Conservation (phyloP, 192 early-diverging fungal genomes). For the Helicostylum pulchrum region DNA sequence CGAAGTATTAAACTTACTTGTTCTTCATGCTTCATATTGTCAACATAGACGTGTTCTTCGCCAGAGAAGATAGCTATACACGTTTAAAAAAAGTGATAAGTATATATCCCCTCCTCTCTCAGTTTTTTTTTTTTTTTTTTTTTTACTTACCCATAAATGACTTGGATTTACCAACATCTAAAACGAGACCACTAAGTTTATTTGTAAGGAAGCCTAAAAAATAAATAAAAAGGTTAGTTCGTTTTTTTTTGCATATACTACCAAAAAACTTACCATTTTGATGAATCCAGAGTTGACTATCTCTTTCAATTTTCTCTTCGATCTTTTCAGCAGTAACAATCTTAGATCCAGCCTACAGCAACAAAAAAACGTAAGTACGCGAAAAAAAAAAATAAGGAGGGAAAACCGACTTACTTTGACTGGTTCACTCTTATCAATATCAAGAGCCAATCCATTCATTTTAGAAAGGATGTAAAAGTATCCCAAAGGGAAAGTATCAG, state of each 20-base stretch:
- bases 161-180: slow-evolving; percentile 19
- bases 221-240: background rate
- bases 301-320: slow-evolving; percentile 5
- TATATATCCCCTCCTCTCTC: no score
- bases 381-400: background rate
- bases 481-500: slow-evolving; percentile 17
- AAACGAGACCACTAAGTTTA: slow-evolving; percentile 15
- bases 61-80: slow-evolving; percentile 32
- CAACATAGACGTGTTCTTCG: slow-evolving; percentile 22
- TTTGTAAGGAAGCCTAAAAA: slow-evolving; percentile 22
- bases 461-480: slow-evolving; percentile 28
- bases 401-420: background rate
- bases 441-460: slow-evolving; percentile 17
- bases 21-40: slow-evolving; percentile 28
- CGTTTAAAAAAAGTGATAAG: no score
- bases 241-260: background rate
- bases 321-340: slow-evolving; percentile 2
- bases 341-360: background rate
- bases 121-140: no score
- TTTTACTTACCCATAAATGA: slow-evolving; percentile 12
- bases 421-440: slow-evolving; percentile 12
- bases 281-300: slow-evolving; percentile 23
- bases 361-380: background rate
- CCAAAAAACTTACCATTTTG: slow-evolving; percentile 12
- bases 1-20: slow-evolving; percentile 13